These are phyloP conservation scores for Suhomyces chickasaworum DNA, from an alignment of 1,139 yeast species.

Conservation along the genomic window DNA sequence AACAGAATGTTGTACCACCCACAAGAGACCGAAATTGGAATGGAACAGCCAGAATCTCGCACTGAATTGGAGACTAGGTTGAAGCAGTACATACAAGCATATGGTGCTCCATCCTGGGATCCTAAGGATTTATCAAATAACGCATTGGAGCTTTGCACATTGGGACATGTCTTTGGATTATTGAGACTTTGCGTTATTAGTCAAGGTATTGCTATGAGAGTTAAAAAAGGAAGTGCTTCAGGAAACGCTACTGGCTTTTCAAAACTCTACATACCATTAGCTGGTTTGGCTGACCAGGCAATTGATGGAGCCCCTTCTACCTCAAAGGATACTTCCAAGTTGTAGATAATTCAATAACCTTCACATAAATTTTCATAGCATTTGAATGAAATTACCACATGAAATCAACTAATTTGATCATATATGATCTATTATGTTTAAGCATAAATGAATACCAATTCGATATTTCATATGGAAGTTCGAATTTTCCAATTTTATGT, in stretches of 20 bases:
- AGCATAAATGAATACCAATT: too few species aligned
- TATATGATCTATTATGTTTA: too few species aligned
- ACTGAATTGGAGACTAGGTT: conserved; percentile 29
- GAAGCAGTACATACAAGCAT: conserved; percentile 28
- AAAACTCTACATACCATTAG: conserved; percentile 45
- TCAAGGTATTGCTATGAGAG: conserved; percentile 70
- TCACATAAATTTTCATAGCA: too few species aligned
- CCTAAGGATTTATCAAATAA: conserved; percentile 36
- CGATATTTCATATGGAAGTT: too few species aligned
- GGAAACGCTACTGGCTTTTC: conserved; percentile 54
- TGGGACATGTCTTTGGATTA: conserved; percentile 63
- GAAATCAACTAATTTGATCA: too few species aligned
- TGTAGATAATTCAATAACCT: too few species aligned
- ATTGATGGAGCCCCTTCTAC: conserved; percentile 14
- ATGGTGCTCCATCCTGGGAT: conserved; percentile 40
- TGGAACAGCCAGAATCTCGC: conserved; percentile 35
- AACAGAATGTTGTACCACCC: conserved; percentile 35
- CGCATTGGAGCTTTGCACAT: conserved; percentile 50
- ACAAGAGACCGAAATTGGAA: conserved; percentile 36
- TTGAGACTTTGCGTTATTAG: conserved; percentile 61
- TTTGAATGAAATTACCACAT: too few species aligned
- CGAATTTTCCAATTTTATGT: too few species aligned
- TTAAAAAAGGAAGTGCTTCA: conserved; percentile 59
- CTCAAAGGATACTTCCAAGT: conserved; percentile 10
- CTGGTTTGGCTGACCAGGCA: conserved; percentile 34